phyloP scores from a whole-genome alignment of 352 stramenopile genomes.

The Phytophthora meadii region DNA sequence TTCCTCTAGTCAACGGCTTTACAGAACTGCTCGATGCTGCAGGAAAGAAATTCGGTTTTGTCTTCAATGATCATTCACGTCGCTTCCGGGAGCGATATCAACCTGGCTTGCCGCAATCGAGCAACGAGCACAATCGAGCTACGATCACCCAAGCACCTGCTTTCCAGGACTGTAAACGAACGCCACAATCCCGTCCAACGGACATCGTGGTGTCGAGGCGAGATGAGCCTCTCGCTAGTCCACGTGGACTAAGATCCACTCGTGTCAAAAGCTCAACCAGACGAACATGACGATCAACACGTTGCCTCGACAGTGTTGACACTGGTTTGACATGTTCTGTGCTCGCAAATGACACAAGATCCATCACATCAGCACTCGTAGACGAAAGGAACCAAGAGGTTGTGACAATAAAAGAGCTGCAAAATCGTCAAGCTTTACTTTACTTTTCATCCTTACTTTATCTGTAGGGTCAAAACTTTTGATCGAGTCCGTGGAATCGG shows the following conservation, averaged over 20 bases:
- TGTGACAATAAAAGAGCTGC: slow-evolving; percentile 2
- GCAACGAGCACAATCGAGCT: slow-evolving; percentile 1
- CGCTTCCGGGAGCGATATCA: background rate
- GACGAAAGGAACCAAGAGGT: background rate
- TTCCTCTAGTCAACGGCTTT: too few species aligned
- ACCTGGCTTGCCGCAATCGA: background rate
- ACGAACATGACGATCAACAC: slow-evolving; percentile 26
- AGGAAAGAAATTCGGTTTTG: too few species aligned
- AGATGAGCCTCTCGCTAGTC: slow-evolving; percentile 26
- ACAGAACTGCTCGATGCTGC: too few species aligned
- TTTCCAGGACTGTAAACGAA: slow-evolving; percentile 15
- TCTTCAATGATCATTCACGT: too few species aligned
- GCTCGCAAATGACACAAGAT: background rate
- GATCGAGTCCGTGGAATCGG: slow-evolving; percentile 39
- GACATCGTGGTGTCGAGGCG: slow-evolving; percentile 15
- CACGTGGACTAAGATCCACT: slow-evolving; percentile 14
- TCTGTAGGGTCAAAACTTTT: slow-evolving; percentile 48
- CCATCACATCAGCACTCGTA: too few species aligned
- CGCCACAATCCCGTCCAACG: background rate
- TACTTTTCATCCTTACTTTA: slow-evolving; percentile 56
- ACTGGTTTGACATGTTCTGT: slow-evolving; percentile 11
- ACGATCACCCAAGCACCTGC: slow-evolving; percentile 16
- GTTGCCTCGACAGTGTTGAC: slow-evolving; percentile 3
- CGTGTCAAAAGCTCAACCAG: slow-evolving; percentile 16
- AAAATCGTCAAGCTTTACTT: slow-evolving; percentile 49